Percentiles rank a stretch among this genome's conserved stretches.
These are phyloP conservation scores for Chlorella sp. DNA, from an alignment of 139 green algal genomes.

Conservation along the genomic window DNA sequence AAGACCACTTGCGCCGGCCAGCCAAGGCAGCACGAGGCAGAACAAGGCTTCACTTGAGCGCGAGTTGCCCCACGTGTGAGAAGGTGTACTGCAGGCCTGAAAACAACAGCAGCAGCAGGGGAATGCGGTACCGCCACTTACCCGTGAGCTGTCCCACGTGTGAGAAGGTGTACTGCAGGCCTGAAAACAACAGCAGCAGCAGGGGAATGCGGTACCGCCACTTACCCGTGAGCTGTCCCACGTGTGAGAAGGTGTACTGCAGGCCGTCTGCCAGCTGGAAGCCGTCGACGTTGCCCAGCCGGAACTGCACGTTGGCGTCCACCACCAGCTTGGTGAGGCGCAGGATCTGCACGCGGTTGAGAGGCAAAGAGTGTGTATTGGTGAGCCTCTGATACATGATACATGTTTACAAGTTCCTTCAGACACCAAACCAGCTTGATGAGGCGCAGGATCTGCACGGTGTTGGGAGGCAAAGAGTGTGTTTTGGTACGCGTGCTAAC, in stretches of 20 bases:
- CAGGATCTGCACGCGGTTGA: constrained; percentile 78
- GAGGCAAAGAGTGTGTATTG: not conserved
- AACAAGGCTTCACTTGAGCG: not conserved
- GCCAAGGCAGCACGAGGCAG: not conserved
- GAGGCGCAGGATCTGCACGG: not conserved
- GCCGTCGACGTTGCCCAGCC: constrained; percentile 99
- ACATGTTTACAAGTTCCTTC: too few relatives aligned
- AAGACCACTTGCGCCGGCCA: not conserved
- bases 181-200: too few relatives aligned
- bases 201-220: too few relatives aligned
- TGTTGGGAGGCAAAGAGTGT: not conserved
- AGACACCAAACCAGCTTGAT: too few relatives aligned
- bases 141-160: not conserved
- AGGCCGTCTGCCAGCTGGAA: constrained; percentile 99
- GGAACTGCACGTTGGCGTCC: constrained; percentile 95
- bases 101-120: too few relatives aligned
- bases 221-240: constrained; percentile 95
- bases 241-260: constrained; percentile 99
- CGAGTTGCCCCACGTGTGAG: too few relatives aligned
- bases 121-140: not conserved
- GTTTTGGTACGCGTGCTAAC: too few relatives aligned
- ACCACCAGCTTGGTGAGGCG: constrained; percentile 99
- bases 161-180: too few relatives aligned
- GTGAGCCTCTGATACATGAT: too few relatives aligned
- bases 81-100: too few relatives aligned